Percentiles rank a stretch among this genome's conserved stretches.
Conservation (phyloP, 106 monocot genomes). For the Dioscorea dumetorum region DNA sequence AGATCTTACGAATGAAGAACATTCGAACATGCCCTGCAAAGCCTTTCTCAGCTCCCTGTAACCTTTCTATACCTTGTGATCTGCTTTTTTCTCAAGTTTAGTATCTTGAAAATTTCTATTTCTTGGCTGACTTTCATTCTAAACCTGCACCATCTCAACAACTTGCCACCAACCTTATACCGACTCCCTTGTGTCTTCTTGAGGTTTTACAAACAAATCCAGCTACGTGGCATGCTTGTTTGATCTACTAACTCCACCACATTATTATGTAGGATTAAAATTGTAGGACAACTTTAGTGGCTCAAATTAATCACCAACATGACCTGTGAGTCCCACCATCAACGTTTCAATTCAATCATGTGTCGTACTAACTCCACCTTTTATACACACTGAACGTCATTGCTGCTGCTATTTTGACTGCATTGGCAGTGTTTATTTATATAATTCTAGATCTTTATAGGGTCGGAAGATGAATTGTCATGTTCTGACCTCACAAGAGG, state of each 20-base stretch:
- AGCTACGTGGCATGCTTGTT: background rate
- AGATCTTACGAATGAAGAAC: no score
- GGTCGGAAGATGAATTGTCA: no score
- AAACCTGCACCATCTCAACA: conserved; percentile 14
- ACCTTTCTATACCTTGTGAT: no score
- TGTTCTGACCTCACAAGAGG: no score
- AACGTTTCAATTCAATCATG: background rate
- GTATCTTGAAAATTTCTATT: background rate
- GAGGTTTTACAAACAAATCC: background rate
- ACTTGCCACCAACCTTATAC: conserved; percentile 12
- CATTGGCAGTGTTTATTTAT: no score
- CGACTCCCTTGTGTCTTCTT: conserved; percentile 4
- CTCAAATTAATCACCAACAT: background rate
- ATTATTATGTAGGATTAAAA: background rate
- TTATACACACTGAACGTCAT: background rate
- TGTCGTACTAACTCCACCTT: background rate
- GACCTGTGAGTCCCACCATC: background rate
- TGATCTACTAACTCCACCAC: conserved; percentile 1
- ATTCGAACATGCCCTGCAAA: no score
- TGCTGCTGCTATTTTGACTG: no score
- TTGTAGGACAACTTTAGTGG: background rate
- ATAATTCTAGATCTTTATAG: no score
- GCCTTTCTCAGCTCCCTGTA: no score
- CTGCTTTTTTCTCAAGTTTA: background rate
- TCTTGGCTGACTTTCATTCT: conserved; percentile 5